A percentile compares a stretch with the other conserved stretches of the same genome.
These are phyloP conservation scores for Licmophora abbreviata DNA, from an alignment of 108 stramenopile species.

Conservation along the genomic window DNA sequence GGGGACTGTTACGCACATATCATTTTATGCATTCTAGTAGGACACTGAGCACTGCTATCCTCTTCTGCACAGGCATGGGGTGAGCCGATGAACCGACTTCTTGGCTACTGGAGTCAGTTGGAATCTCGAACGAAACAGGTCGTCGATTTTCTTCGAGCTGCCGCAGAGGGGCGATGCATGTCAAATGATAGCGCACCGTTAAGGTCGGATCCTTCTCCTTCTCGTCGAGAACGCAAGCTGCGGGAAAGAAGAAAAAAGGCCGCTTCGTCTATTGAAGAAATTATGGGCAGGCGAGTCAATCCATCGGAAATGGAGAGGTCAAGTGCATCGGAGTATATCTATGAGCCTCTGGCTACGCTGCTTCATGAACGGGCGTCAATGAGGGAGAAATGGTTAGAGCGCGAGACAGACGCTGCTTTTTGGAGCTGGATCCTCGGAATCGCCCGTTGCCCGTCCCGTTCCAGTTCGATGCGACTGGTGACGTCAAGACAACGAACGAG, in stretches of 20 bases:
- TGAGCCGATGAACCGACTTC: conserved; percentile 24
- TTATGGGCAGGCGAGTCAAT: conserved; percentile 16
- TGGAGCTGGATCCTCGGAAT: conserved; percentile 15
- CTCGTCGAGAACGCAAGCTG: conserved; percentile 20
- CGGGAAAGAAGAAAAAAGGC: conserved; percentile 43
- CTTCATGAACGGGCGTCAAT: conserved; percentile 36
- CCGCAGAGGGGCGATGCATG: conserved; percentile 29
- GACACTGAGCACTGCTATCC: background rate
- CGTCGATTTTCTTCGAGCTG: conserved; percentile 21
- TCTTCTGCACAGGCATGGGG: no score
- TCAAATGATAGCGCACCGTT: background rate
- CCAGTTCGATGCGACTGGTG: conserved; percentile 7
- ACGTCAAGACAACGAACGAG: background rate
- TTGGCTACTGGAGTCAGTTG: conserved; percentile 39
- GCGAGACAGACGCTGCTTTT: conserved; percentile 47
- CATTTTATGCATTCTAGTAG: conserved; percentile 1
- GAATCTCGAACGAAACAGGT: conserved; percentile 39
- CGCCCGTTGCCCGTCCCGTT: conserved; percentile 37
- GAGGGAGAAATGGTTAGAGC: conserved; percentile 31
- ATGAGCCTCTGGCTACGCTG: conserved; percentile 31
- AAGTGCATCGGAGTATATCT: conserved; percentile 14
- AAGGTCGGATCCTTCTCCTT: no score
- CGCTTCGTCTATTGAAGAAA: conserved; percentile 12
- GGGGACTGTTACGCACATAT: background rate
- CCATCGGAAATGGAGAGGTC: background rate